phyloP scores from a whole-genome alignment of 495 filamentous ascomycete genomes.

The Podospora appendiculata region DNA sequence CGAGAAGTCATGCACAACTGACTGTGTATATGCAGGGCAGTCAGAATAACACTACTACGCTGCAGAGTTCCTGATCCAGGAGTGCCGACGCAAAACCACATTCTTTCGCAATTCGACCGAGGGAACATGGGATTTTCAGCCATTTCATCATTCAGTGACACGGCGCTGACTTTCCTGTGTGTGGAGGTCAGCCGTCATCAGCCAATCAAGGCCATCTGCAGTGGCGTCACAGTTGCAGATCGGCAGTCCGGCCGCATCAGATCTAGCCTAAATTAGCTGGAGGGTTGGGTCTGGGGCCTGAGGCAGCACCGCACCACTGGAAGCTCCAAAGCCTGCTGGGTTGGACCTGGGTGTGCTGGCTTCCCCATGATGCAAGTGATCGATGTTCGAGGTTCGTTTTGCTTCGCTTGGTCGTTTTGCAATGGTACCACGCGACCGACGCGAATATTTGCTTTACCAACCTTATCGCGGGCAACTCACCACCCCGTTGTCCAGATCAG shows the following conservation, averaged over 20 bases:
- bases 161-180: background rate
- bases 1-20: no score
- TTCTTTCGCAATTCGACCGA: background rate
- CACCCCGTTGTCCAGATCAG: no score
- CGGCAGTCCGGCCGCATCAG: constrained; percentile 3
- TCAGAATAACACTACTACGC: no score
- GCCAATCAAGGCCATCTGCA: constrained; percentile 4
- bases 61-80: background rate
- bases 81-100: background rate
- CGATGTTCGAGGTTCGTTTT: no score
- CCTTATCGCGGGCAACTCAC: no score
- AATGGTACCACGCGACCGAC: no score
- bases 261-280: background rate
- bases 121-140: constrained; percentile 6
- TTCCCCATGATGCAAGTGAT: no score
- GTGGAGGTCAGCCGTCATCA: background rate
- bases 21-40: no score
- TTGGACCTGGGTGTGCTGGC: background rate
- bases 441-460: no score
- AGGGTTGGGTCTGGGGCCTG: no score
- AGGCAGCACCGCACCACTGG: background rate
- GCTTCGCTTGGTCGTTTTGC: no score
- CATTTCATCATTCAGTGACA: constrained; percentile 17
- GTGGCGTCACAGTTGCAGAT: constrained; percentile 17
- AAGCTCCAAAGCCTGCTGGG: background rate